A percentile compares a stretch with the other conserved stretches of the same genome.
These are phyloP conservation scores for Dysphania ambrosioides DNA, from an alignment of 148 eudicot genomes.

Conservation along the genomic window DNA sequence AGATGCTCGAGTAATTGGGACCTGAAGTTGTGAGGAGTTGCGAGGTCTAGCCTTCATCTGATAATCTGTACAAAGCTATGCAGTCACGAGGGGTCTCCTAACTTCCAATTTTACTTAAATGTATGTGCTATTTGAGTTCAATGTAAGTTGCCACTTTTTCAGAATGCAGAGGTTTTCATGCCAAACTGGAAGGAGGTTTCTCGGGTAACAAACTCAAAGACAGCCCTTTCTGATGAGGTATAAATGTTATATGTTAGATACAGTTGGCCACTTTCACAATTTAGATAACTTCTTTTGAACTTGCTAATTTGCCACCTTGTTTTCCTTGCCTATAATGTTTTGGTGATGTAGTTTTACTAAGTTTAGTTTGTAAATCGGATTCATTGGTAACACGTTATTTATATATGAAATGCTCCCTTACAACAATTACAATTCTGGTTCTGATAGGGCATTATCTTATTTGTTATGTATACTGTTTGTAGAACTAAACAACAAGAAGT, in stretches of 20 bases:
- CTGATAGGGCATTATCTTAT: neutral
- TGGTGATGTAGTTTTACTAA: conserved; percentile 8
- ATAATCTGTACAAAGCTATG: conserved; percentile 32
- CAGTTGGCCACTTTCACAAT: conserved; percentile 13
- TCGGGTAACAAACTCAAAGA: conserved; percentile 1
- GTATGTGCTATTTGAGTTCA: neutral
- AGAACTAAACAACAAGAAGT: too few species aligned
- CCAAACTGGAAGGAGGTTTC: neutral
- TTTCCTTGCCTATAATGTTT: neutral
- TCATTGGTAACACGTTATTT: neutral
- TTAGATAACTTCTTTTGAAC: neutral
- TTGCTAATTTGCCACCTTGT: neutral
- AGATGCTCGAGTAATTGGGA: neutral
- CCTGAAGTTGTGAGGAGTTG: conserved; percentile 21
- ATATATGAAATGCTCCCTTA: neutral
- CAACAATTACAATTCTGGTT: neutral
- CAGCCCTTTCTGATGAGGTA: conserved; percentile 1
- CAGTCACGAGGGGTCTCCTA: conserved; percentile 1
- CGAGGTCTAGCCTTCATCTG: conserved; percentile 8
- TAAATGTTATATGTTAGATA: neutral
- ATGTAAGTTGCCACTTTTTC: neutral
- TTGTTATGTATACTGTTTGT: too few species aligned
- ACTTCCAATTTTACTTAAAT: neutral
- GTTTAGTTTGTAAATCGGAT: neutral
- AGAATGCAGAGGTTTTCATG: neutral